Conservation (phyloP, 2,329 filamentous ascomycete genomes). For the Diaporthe eres region DNA sequence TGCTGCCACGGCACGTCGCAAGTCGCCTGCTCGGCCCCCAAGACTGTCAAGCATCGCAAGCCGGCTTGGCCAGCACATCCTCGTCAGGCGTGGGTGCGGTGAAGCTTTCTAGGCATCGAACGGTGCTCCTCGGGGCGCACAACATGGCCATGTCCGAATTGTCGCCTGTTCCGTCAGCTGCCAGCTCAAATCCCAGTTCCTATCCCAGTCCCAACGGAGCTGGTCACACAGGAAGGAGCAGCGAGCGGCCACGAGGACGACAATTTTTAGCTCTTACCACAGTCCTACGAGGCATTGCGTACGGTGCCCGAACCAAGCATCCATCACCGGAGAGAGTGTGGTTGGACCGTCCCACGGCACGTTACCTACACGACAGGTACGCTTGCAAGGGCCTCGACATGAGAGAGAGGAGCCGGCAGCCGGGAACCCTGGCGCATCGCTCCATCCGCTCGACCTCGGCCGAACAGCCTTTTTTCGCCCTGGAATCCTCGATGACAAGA, state of each 20-base stretch:
- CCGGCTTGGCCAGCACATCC: slow-evolving; percentile 22
- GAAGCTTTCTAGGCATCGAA: slow-evolving; percentile 36
- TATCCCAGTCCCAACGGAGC: not conserved
- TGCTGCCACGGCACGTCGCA: slow-evolving; percentile 9
- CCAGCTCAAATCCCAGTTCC: slow-evolving; percentile 1
- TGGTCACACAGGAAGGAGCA: slow-evolving; percentile 11
- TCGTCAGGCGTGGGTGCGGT: slow-evolving; percentile 10
- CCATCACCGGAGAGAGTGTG: not conserved
- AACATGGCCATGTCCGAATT: slow-evolving; percentile 3
- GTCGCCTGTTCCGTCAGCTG: slow-evolving; percentile 36
- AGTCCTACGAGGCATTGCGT: not conserved
- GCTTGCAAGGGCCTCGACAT: not conserved
- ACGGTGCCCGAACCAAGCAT: slow-evolving; percentile 9
- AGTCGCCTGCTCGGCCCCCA: slow-evolving; percentile 6
- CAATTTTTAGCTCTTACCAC: slow-evolving; percentile 15
- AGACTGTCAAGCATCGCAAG: slow-evolving; percentile 26
- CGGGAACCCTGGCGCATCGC: slow-evolving; percentile 22
- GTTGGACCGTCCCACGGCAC: slow-evolving; percentile 18
- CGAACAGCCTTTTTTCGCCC: not conserved
- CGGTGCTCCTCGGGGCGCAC: slow-evolving; percentile 9
- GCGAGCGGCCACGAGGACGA: slow-evolving; percentile 9
- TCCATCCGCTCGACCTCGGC: slow-evolving; percentile 29
- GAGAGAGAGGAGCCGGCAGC: slow-evolving; percentile 8
- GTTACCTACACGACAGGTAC: not conserved
- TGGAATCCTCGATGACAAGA: not conserved